Conservation (phyloP, 2,329 filamentous ascomycete species). For the Xylariaceae sp. region DNA sequence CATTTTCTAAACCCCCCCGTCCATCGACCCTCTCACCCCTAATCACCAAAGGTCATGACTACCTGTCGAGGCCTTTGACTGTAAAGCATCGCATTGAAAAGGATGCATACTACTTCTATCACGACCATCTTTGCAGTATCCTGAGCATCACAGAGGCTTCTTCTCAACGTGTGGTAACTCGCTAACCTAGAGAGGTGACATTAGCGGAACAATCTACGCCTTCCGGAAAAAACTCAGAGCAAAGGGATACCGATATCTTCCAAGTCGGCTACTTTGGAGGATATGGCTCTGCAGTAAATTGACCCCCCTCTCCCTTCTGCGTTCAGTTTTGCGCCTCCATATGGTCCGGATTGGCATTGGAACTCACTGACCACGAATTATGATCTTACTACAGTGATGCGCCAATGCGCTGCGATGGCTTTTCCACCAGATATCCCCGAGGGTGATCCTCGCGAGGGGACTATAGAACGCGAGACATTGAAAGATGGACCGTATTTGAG, state of each 20-base stretch:
- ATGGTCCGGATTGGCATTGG: not conserved
- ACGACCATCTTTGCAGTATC: too few species aligned
- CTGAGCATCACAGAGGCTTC: not conserved
- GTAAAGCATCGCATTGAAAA: too few species aligned
- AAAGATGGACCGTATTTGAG: not conserved
- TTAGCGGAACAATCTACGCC: not conserved
- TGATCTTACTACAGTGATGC: slow-evolving; percentile 8
- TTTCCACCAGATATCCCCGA: slow-evolving; percentile 12
- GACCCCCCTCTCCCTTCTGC: not conserved
- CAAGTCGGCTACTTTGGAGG: slow-evolving; percentile 14
- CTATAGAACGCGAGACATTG: not conserved
- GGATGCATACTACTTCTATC: too few species aligned
- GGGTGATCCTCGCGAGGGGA: not conserved
- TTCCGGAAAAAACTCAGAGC: not conserved
- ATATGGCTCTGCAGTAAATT: slow-evolving; percentile 20
- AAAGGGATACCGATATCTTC: not conserved
- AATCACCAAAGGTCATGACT: too few species aligned
- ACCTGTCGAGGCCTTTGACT: too few species aligned
- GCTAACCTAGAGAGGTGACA: not conserved
- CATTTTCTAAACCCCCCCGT: not conserved
- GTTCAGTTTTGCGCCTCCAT: not conserved
- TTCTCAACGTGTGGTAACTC: not conserved
- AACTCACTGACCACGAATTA: not conserved
- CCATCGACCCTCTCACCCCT: not conserved
- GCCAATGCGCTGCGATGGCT: slow-evolving; percentile 17